These are phyloP conservation scores for Curvularia eragrostidis DNA, from an alignment of 2,329 filamentous ascomycete species.

Conservation along the genomic window DNA sequence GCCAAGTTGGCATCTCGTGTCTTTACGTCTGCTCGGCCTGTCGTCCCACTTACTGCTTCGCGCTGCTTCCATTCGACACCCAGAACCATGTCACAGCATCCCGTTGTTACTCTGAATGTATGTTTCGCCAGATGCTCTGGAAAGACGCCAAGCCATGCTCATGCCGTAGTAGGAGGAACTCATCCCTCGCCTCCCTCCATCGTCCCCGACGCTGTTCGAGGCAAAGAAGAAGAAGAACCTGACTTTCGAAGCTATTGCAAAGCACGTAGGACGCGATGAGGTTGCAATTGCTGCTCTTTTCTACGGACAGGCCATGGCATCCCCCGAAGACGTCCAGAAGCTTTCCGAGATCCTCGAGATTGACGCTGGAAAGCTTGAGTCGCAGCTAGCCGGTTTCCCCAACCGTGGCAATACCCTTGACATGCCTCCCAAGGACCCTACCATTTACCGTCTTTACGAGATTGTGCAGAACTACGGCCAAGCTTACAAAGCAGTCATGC, in stretches of 20 bases:
- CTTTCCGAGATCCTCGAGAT: constrained; percentile 72
- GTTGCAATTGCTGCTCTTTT: constrained; percentile 88
- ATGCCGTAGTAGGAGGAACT: constrained; percentile 63
- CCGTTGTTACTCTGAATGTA: constrained; percentile 51
- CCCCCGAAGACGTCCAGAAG: constrained; percentile 70
- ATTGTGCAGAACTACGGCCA: constrained; percentile 97
- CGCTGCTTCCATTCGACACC: constrained; percentile 38
- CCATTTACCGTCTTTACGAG: constrained; percentile 92
- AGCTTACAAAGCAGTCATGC: constrained; percentile 91
- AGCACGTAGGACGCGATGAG: constrained; percentile 77
- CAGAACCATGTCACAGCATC: constrained; percentile 45
- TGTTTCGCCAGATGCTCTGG: neutral
- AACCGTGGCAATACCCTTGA: constrained; percentile 80
- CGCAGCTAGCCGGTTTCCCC: constrained; percentile 74
- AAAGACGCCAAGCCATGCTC: constrained; percentile 9
- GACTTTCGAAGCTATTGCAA: constrained; percentile 79
- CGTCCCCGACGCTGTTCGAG: constrained; percentile 76
- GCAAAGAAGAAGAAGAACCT: constrained; percentile 79
- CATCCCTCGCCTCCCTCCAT: constrained; percentile 71
- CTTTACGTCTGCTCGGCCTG: constrained; percentile 36
- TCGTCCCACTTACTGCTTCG: constrained; percentile 29
- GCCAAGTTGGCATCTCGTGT: constrained; percentile 41
- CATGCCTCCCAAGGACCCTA: constrained; percentile 83
- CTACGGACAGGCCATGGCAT: constrained; percentile 83
- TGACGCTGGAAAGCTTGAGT: constrained; percentile 61